Conservation (phyloP, 2,329 filamentous ascomycete species). For the Sphaerulina vaccinii region DNA sequence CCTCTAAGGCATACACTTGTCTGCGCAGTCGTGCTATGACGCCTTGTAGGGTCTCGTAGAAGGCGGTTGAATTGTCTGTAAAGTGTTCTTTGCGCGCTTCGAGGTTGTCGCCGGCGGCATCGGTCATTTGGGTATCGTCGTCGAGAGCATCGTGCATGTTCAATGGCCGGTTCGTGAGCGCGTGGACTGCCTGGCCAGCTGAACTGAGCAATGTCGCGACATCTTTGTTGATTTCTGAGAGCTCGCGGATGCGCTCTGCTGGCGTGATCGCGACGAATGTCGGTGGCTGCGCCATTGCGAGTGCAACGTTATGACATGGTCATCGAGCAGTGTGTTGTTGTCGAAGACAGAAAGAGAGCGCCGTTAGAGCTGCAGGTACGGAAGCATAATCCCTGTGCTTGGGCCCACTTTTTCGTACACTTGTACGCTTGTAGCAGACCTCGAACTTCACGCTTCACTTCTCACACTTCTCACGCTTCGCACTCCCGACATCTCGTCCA, state of each 20-base stretch:
- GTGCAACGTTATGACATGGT: background rate
- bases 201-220: slow-evolving; percentile 56
- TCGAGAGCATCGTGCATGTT: slow-evolving; percentile 21
- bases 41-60: slow-evolving; percentile 70
- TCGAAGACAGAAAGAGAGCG: background rate
- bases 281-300: slow-evolving; percentile 12
- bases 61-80: slow-evolving; percentile 56
- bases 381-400: too few species aligned
- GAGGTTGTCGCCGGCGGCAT: slow-evolving; percentile 48
- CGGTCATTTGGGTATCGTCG: slow-evolving; percentile 31
- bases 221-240: slow-evolving; percentile 71
- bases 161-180: slow-evolving; percentile 56
- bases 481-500: background rate
- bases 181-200: slow-evolving; percentile 62
- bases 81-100: slow-evolving; percentile 60
- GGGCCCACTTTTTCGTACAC: too few species aligned
- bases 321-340: background rate
- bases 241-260: slow-evolving; percentile 75
- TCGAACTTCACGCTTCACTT: too few species aligned
- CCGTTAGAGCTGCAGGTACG: background rate
- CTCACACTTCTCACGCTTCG: background rate
- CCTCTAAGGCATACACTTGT: slow-evolving; percentile 76
- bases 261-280: slow-evolving; percentile 54
- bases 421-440: too few species aligned
- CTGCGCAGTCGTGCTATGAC: slow-evolving; percentile 73